Evolutionary conservation across 306 rosid species (phyloP).

Genomic region (Prosopis cineraria): DNA sequence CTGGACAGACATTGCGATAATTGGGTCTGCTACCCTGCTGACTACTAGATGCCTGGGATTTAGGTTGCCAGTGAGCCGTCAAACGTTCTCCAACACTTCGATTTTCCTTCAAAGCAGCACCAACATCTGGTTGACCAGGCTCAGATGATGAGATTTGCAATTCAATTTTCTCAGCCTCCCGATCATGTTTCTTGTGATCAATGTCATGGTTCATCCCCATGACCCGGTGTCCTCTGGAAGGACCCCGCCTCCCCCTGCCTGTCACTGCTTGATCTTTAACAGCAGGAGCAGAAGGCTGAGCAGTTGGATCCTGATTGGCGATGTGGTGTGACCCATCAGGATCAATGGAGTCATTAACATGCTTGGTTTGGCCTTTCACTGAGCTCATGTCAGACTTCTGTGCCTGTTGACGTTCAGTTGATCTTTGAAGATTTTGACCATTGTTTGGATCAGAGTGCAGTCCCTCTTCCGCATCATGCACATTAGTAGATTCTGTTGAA

Average conservation of each 20-base stretch:
- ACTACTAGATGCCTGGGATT: slow-evolving; percentile 47
- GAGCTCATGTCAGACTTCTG: slow-evolving; percentile 35
- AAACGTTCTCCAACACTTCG: slow-evolving; percentile 53
- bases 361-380: slow-evolving; percentile 52
- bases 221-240: slow-evolving; percentile 65
- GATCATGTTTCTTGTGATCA: slow-evolving; percentile 55
- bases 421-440: slow-evolving; percentile 43
- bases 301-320: slow-evolving; percentile 41
- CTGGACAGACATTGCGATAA: slow-evolving; percentile 39
- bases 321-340: slow-evolving; percentile 55
- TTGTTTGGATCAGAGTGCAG: slow-evolving; percentile 41
- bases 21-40: slow-evolving; percentile 39
- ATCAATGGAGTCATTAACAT: slow-evolving; percentile 48
- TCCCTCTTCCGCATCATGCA: slow-evolving; percentile 55
- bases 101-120: slow-evolving; percentile 48
- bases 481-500: slow-evolving; percentile 42
- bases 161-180: slow-evolving; percentile 48
- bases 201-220: slow-evolving; percentile 51
- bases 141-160: slow-evolving; percentile 42
- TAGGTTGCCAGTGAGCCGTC: slow-evolving; percentile 76
- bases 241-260: slow-evolving; percentile 58
- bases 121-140: not conserved
- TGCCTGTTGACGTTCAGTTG: slow-evolving; percentile 45
- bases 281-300: slow-evolving; percentile 42
- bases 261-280: slow-evolving; percentile 57